A percentile compares a stretch with the other conserved stretches of the same genome.
Evolutionary conservation across 768 basidiomycete species (phyloP).

Genomic region (Kwoniella botswanensis): DNA sequence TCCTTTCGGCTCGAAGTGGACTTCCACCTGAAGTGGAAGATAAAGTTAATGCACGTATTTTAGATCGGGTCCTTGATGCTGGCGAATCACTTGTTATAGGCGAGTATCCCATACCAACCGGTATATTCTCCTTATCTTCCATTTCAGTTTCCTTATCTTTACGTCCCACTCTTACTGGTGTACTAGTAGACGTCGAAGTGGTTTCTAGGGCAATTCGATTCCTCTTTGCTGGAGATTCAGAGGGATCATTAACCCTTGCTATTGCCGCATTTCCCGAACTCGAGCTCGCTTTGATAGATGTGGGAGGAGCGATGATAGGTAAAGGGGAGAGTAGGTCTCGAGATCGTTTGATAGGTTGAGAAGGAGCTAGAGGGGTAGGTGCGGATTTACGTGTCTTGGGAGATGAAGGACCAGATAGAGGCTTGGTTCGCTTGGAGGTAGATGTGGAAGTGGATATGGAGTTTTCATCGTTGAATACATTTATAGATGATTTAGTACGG

Average conservation of each 20-base stretch:
- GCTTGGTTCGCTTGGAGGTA: not conserved
- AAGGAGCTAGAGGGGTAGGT: slow-evolving; percentile 5
- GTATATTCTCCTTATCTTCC: slow-evolving; percentile 40
- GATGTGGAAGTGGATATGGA: not conserved
- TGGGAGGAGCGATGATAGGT: slow-evolving; percentile 10
- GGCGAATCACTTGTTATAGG: slow-evolving; percentile 29
- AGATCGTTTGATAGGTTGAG: slow-evolving; percentile 8
- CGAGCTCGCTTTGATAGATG: not conserved
- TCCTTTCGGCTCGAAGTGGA: slow-evolving; percentile 3
- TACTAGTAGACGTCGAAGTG: not conserved
- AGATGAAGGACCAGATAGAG: not conserved
- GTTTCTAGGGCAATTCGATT: not conserved
- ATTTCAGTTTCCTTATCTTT: not conserved
- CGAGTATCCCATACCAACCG: slow-evolving; percentile 12
- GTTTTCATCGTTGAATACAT: slow-evolving; percentile 11
- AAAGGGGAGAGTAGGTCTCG: slow-evolving; percentile 22
- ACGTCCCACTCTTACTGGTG: not conserved
- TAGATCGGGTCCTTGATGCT: slow-evolving; percentile 42
- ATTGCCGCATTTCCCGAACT: not conserved
- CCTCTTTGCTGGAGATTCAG: slow-evolving; percentile 17
- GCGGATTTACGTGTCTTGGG: slow-evolving; percentile 16
- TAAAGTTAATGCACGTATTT: slow-evolving; percentile 19
- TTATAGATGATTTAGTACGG: slow-evolving; percentile 6
- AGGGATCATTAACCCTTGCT: slow-evolving; percentile 1
- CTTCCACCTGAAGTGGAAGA: not conserved